Conservation (phyloP, 129 eudicot species). For the Flaveria linearis region DNA sequence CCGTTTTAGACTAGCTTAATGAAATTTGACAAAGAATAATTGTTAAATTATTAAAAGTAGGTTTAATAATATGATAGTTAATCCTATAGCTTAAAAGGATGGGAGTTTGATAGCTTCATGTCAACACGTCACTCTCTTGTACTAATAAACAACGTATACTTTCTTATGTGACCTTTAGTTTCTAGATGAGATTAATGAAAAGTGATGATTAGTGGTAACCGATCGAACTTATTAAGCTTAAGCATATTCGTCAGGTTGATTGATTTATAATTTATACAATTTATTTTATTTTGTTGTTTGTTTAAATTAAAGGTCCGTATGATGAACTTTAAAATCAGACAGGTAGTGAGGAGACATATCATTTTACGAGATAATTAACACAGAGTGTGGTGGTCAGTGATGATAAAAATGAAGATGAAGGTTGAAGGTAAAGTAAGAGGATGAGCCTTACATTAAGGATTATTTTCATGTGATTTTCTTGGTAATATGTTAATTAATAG, state of each 20-base stretch:
- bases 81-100: conserved; percentile 14
- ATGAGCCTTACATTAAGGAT: no score
- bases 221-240: neutral
- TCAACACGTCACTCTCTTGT: conserved; percentile 22
- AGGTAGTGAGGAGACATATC: neutral
- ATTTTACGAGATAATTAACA: neutral
- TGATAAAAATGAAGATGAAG: no score
- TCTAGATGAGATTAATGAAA: neutral
- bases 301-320: no score
- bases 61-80: conserved; percentile 10
- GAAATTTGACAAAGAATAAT: neutral
- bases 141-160: conserved; percentile 16
- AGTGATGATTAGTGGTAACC: neutral
- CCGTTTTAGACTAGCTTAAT: conserved; percentile 24
- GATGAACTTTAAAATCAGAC: neutral
- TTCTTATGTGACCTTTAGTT: neutral
- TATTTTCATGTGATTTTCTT: no score
- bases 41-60: neutral
- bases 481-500: no score
- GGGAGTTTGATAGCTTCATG: conserved; percentile 14
- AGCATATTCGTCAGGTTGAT: neutral
- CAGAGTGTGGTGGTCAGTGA: no score
- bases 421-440: no score
- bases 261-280: no score
- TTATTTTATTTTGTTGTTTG: no score